A percentile compares a stretch with the other conserved stretches of the same genome.
phyloP scores from a whole-genome alignment of 2,329 filamentous ascomycete species.

The Xylariaceae sp. region DNA sequence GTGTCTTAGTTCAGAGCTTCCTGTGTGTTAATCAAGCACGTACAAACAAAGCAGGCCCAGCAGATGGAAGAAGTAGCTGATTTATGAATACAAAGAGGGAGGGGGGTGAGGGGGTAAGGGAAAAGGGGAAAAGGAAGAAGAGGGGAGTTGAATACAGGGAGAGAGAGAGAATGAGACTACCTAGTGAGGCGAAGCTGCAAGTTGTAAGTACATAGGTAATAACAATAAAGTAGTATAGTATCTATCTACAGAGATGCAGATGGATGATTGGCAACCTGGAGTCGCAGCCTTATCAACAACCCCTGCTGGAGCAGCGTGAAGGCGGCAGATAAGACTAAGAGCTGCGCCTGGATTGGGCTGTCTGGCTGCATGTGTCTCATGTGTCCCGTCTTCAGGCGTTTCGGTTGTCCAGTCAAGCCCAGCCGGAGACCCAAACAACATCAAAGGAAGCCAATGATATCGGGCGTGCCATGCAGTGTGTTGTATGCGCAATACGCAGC shows the following conservation, averaged over 20 bases:
- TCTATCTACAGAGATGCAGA: neutral
- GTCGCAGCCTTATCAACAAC: constrained; percentile 43
- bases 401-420: constrained; percentile 18
- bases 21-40: too few species aligned
- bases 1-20: neutral
- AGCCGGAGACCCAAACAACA: constrained; percentile 12
- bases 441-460: constrained; percentile 12
- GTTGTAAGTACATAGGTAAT: too few species aligned
- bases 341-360: constrained; percentile 36
- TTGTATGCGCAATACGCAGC: neutral
- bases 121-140: neutral
- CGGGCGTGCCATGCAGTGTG: neutral
- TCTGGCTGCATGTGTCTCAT: constrained; percentile 5
- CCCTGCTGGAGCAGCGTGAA: constrained; percentile 31
- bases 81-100: neutral
- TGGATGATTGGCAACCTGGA: constrained; percentile 35
- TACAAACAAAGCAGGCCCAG: too few species aligned
- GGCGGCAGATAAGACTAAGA: constrained; percentile 38
- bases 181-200: too few species aligned
- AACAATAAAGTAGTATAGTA: too few species aligned
- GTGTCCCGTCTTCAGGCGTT: constrained; percentile 20
- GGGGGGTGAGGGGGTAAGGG: neutral
- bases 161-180: too few species aligned
- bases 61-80: neutral
- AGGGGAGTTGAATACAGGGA: too few species aligned